phyloP scores from a whole-genome alignment of 2,329 filamentous ascomycete genomes.

The Macroventuria anomochaeta region DNA sequence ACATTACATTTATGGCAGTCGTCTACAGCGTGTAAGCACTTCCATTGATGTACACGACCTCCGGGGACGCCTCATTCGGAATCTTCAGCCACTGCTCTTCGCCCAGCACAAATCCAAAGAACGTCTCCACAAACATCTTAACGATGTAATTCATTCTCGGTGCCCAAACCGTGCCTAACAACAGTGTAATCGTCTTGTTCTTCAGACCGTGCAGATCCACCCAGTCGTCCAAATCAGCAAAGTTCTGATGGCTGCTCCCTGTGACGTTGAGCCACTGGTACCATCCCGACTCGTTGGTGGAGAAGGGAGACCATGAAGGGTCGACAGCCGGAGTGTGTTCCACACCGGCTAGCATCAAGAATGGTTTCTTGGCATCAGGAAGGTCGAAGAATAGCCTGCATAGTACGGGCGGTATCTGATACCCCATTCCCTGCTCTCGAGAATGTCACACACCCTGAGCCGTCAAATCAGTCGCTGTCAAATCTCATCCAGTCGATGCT shows the following conservation, averaged over 20 bases:
- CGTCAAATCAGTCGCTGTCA: no score
- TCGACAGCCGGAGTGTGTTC: conserved; percentile 26
- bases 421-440: no score
- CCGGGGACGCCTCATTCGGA: conserved; percentile 9
- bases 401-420: no score
- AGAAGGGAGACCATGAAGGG: conserved; percentile 28
- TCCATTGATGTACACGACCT: conserved; percentile 11
- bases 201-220: conserved; percentile 29
- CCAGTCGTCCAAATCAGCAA: conserved; percentile 31
- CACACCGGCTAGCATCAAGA: conserved; percentile 26
- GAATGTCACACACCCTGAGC: no score
- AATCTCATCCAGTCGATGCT: no score
- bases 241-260: conserved; percentile 28
- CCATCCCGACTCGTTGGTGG: conserved; percentile 30
- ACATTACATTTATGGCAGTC: no score
- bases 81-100: conserved; percentile 8
- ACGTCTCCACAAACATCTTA: conserved; percentile 17
- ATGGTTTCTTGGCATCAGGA: conserved; percentile 25
- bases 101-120: conserved; percentile 25
- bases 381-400: conserved; percentile 25
- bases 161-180: conserved; percentile 23
- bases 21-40: no score
- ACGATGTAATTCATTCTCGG: conserved; percentile 29
- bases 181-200: conserved; percentile 19
- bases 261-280: conserved; percentile 28